phyloP scores from a whole-genome alignment of 176 grass and related monocot genomes.

The Aegilops umbellulata region DNA sequence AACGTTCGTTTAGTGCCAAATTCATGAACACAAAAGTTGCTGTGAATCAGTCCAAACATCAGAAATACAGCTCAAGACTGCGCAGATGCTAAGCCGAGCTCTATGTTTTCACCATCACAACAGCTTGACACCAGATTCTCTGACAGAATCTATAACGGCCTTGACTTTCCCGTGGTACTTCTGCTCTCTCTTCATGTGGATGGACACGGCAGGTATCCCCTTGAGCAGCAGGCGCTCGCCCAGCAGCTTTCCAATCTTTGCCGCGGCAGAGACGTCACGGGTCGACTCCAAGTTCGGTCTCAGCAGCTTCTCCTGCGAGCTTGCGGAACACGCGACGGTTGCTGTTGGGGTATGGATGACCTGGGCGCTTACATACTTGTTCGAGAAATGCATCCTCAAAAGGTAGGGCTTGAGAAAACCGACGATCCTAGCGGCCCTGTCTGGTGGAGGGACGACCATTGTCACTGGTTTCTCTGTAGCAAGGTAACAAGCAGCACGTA shows the following conservation, averaged over 20 bases:
- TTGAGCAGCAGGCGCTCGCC: conserved; percentile 71
- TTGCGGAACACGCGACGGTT: conserved; percentile 56
- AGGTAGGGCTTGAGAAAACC: conserved; percentile 70
- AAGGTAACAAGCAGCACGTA: background rate
- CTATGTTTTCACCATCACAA: conserved; percentile 32
- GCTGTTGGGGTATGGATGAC: conserved; percentile 71
- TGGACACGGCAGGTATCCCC: conserved; percentile 77
- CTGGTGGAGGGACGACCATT: conserved; percentile 79
- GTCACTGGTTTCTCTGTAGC: background rate
- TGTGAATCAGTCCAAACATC: background rate
- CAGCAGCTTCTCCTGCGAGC: conserved; percentile 74
- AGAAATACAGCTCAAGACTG: background rate
- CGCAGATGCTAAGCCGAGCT: background rate
- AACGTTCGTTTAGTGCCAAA: background rate
- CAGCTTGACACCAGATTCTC: conserved; percentile 72
- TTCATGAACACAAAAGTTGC: background rate
- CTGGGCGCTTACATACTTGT: conserved; percentile 65
- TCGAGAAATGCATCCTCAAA: conserved; percentile 79
- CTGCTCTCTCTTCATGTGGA: conserved; percentile 73
- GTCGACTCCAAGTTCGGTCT: conserved; percentile 68
- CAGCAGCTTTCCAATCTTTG: conserved; percentile 73
- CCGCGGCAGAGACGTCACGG: conserved; percentile 58
- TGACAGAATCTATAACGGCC: conserved; percentile 67
- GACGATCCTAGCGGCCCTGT: conserved; percentile 49
- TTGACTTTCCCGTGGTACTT: conserved; percentile 88